Base-by-base conservation (phyloP, 768 basidiomycete species). In the Butyriboletus loyo region DNA sequence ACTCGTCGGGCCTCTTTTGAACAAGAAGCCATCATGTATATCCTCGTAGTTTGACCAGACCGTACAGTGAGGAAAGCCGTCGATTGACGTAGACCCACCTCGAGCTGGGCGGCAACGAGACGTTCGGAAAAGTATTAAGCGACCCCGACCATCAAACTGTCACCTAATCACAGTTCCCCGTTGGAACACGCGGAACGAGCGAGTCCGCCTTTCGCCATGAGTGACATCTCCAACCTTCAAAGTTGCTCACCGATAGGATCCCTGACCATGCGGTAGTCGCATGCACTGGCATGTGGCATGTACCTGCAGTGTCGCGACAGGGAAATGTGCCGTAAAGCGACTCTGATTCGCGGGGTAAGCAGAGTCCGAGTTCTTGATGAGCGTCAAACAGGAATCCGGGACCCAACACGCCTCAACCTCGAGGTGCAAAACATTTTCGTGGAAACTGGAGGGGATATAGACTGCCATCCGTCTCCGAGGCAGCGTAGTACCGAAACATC, bases 191-290 rank as follows among this genome's bases (percentile, higher is more conserved):
- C 40, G 49, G 58, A 22, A 50, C 10, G 48, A 36, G 64, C 32
- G 55, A 60, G 61, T 53, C 19, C 34, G 19, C 7, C 30, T 44
- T 54, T 48, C n/a, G n/a, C 17, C 15, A n/a, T 21, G 35, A 44
- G 27, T 47, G 50, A 54, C 51, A 50, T 49, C 25, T 42, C 51
- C 24, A 35, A 39, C 42, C 24, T 34, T 49, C 22, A 11, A 51
- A 45, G 14, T 21, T 25, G n/a, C 31, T 39, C 40, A 32, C 35
- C 28, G 35, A 30, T 36, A 34, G 19, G 30, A 47, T 30, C 54
- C 53, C 57, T 62, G 49, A 57, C 50, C 62, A 64, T 40, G 64
- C 45, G 39, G 51, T 47, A 24, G 40, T 38, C 34, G 51, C 58
- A 50, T 53, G 61, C 38, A 27, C 7, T n/a, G n/a, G 27, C 6